Base-by-base conservation (phyloP, 805 yeast genomes). In the Lipomyces yamanashiensis region DNA sequence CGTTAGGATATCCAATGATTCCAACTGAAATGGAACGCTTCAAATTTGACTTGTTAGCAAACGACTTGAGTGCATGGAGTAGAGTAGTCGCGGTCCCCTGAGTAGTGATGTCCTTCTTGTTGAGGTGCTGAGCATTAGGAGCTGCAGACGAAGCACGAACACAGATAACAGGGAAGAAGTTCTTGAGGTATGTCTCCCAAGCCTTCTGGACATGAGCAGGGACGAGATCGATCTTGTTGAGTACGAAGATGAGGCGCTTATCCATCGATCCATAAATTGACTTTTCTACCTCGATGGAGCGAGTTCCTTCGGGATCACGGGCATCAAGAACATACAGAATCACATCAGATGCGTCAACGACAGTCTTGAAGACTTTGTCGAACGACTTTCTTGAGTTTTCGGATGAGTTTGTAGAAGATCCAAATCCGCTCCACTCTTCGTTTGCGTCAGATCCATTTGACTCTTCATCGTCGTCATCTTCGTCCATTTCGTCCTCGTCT, bases 1-100 rank as follows among this genome's bases (percentile, higher is more conserved):
- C 93, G 74, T 93, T 95, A 40, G 99, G 99, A 75, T 95, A 95
- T 39, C 99, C 99, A 33, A 95, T 98, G 69, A 95, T 82, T 63
- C 99, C 99, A 68, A 95, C 91, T 13, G 61, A 66, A 40, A 58
- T 88, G 13, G 96, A 86, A 75, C 98, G 86, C 74, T 92, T 92
- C 72, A 92, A 82, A 74, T 92, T 89, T 23, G 92, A 84, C 76
- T 89, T 88, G 68, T 84, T 82, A 21, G 98, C 92, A 74, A 88
- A 95, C 54, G 91, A 82, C 78, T 93, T 93, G 71, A 93, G 84
- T 12, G 96, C 86, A 67, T 87, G 88, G 69, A 95, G 77, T 70
- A 95, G 81, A 28, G 87, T 84, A 53, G 81, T 82, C 33, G 97
- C 87, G 12, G 98, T 89, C 64, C 82, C 83, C 39, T 86, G 78